Conservation (phyloP, 352 stramenopile genomes). For the Globisporangium echinulatum region DNA sequence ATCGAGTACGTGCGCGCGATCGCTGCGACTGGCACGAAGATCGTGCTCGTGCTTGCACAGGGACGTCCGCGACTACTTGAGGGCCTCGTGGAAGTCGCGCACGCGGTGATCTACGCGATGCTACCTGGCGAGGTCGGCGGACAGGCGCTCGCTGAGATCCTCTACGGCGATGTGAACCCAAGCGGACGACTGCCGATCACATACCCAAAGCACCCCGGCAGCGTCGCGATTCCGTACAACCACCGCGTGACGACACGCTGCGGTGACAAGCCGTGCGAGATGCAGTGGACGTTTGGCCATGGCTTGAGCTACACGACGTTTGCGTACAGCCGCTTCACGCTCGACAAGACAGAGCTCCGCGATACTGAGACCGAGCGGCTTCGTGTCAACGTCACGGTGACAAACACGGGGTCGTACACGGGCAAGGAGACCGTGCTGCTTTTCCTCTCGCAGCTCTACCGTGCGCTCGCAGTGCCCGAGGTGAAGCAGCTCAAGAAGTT, state of each 20-base stretch:
- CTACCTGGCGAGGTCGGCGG: conserved; percentile 74
- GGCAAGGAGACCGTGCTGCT: conserved; percentile 77
- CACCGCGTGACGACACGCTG: conserved; percentile 57
- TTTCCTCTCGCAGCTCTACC: conserved; percentile 65
- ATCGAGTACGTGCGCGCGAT: conserved; percentile 69
- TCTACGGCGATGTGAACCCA: conserved; percentile 78
- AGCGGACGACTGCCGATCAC: conserved; percentile 77
- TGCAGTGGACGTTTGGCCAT: conserved; percentile 60
- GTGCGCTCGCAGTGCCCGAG: conserved; percentile 56
- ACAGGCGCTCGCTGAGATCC: conserved; percentile 74
- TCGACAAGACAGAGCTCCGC: conserved; percentile 21
- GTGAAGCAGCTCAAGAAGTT: conserved; percentile 82
- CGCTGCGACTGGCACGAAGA: conserved; percentile 52
- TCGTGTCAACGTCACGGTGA: conserved; percentile 49
- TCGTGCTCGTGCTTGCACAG: conserved; percentile 78
- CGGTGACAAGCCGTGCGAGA: conserved; percentile 33
- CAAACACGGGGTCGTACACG: conserved; percentile 45
- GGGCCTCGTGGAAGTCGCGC: conserved; percentile 39
- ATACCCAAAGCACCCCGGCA: conserved; percentile 65
- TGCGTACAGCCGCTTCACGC: conserved; percentile 35
- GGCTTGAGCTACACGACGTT: conserved; percentile 73
- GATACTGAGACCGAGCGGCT: conserved; percentile 15
- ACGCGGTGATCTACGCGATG: conserved; percentile 77
- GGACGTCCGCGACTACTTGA: conserved; percentile 73
- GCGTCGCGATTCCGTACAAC: conserved; percentile 72